Evolutionary conservation across 257 asterid species (phyloP).

Genomic region (Echium plantagineum): DNA sequence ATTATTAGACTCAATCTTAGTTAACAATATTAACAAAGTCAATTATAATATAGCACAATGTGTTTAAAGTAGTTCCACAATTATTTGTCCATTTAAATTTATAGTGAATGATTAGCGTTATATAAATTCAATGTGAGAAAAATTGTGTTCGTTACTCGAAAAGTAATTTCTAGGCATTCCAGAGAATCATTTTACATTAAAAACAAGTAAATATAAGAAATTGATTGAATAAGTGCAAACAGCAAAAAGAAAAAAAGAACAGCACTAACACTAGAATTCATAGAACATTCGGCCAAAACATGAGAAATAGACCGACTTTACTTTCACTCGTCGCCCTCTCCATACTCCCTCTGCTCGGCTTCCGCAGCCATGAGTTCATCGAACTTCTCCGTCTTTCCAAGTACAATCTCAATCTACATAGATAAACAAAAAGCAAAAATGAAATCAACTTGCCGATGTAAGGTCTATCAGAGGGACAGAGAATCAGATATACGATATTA

Average conservation of each 20-base stretch:
- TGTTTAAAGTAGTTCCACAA: too few species aligned
- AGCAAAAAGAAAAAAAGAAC: neutral
- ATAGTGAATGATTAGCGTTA: too few species aligned
- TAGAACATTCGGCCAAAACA: neutral
- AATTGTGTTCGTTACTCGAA: too few species aligned
- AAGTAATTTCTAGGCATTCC: neutral
- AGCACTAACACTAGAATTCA: neutral
- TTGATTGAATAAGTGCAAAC: neutral
- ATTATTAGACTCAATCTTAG: too few species aligned
- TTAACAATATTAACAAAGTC: too few species aligned
- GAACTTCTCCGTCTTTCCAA: slow-evolving; percentile 28
- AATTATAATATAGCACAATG: too few species aligned
- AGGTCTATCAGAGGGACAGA: neutral
- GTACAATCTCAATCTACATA: slow-evolving; percentile 26
- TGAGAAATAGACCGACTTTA: neutral
- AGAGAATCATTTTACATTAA: neutral
- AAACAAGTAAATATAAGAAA: too few species aligned
- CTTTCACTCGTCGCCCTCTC: slow-evolving; percentile 17
- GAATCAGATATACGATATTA: neutral
- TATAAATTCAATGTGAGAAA: too few species aligned
- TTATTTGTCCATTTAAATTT: too few species aligned
- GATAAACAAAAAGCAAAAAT: neutral
- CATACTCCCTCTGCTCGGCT: slow-evolving; percentile 25
- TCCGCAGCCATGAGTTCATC: slow-evolving; percentile 29
- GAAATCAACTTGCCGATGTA: neutral